Evolutionary conservation across 306 rosid genomes (phyloP).

Genomic region (Nissolia schottii): DNA sequence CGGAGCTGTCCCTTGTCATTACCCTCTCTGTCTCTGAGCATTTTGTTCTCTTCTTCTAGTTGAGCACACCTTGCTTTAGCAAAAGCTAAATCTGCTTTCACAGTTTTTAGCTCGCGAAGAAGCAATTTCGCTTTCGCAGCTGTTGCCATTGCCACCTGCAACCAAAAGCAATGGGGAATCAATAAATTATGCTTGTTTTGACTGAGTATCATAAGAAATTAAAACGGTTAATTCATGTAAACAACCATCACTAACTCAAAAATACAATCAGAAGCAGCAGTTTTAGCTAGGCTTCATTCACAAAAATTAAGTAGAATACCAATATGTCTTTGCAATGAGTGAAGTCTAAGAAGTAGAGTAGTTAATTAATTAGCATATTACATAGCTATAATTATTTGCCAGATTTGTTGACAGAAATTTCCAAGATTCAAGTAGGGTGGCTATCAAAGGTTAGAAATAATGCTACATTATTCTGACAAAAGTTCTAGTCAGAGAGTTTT

Average conservation of each 20-base stretch:
- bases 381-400: too few relatives aligned
- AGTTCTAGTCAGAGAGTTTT: not conserved
- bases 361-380: not conserved
- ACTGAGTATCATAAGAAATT: not conserved
- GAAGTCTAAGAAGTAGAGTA: not conserved
- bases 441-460: not conserved
- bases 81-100: conserved; percentile 86
- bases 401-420: too few relatives aligned
- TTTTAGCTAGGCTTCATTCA: not conserved
- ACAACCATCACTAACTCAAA: not conserved
- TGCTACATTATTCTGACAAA: not conserved
- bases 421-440: too few relatives aligned
- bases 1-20: conserved; percentile 67
- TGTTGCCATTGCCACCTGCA: conserved; percentile 97
- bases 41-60: conserved; percentile 92
- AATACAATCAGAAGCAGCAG: not conserved
- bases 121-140: conserved; percentile 97
- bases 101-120: conserved; percentile 91
- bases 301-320: not conserved
- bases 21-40: conserved; percentile 75
- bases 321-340: not conserved
- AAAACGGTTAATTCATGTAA: not conserved
- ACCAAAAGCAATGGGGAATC: conserved; percentile 6
- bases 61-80: conserved; percentile 89
- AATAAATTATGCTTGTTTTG: conserved; percentile 30